phyloP scores from a whole-genome alignment of 768 basidiomycete species.

The Galerina sulciceps region DNA sequence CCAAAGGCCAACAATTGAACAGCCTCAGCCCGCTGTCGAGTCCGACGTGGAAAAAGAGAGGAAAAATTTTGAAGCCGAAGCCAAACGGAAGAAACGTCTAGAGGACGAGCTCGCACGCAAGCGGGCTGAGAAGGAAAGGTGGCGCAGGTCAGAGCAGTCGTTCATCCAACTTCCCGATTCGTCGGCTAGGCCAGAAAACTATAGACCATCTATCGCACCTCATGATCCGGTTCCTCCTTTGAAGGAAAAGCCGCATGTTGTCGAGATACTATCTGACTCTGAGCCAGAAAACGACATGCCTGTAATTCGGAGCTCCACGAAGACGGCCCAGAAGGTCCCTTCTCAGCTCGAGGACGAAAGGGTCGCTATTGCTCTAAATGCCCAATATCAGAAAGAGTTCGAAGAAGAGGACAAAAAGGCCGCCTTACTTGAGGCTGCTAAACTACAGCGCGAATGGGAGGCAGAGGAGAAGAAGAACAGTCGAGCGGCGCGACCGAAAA shows the following conservation, averaged over 20 bases:
- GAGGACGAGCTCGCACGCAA: slow-evolving; percentile 10
- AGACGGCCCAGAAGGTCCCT: background rate
- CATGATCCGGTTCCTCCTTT: background rate
- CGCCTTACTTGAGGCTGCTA: background rate
- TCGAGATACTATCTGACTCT: background rate
- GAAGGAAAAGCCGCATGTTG: background rate
- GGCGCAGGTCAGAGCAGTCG: slow-evolving; percentile 17
- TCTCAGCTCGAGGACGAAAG: slow-evolving; percentile 4
- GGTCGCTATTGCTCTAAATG: slow-evolving; percentile 4
- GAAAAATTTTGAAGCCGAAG: background rate
- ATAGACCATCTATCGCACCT: background rate
- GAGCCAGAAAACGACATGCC: background rate
- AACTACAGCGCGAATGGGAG: slow-evolving; percentile 2
- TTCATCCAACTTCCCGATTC: slow-evolving; percentile 14
- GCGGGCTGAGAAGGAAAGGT: slow-evolving; percentile 17
- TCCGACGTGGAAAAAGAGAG: background rate
- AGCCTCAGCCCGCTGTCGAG: background rate
- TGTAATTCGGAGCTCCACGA: background rate
- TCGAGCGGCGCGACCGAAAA: background rate
- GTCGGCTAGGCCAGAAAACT: background rate
- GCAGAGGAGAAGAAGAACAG: background rate
- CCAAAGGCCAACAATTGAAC: background rate
- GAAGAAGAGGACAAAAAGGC: background rate
- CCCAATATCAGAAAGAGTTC: slow-evolving; percentile 1
- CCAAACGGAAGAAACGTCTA: slow-evolving; percentile 1